Evolutionary conservation across 805 yeast species (phyloP).

Genomic region (Pichia heedii): DNA sequence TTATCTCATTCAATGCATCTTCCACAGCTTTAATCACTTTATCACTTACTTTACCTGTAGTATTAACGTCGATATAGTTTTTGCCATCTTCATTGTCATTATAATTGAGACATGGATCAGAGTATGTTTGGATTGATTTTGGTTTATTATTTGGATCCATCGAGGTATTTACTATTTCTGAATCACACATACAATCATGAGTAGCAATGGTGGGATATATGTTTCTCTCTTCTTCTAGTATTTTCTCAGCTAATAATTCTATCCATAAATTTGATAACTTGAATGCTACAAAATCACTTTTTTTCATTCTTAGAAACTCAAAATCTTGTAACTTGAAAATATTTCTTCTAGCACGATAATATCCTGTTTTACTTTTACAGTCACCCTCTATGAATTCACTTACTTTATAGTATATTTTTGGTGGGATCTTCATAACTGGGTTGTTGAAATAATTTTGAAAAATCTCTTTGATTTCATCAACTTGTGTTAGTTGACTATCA

Average conservation of each 20-base stretch:
- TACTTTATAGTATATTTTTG: conserved; percentile 27
- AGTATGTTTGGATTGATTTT: conserved; percentile 10
- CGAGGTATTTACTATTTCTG: neutral
- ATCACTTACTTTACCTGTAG: conserved; percentile 30
- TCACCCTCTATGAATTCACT: conserved; percentile 26
- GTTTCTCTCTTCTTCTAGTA: neutral
- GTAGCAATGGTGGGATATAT: neutral
- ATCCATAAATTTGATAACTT: conserved; percentile 48
- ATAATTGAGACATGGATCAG: conserved; percentile 27
- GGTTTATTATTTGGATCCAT: no score
- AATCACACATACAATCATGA: no score
- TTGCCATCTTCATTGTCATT: conserved; percentile 18
- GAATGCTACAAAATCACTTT: conserved; percentile 49
- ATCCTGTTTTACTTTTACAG: conserved; percentile 25
- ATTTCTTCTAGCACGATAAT: conserved; percentile 47
- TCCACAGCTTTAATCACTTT: conserved; percentile 53
- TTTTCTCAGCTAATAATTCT: conserved; percentile 40
- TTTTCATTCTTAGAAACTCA: conserved; percentile 41
- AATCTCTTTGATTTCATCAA: conserved; percentile 45
- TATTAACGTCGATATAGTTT: conserved; percentile 25
- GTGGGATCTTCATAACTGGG: conserved; percentile 23
- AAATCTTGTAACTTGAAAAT: conserved; percentile 52
- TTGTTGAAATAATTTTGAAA: conserved; percentile 34
- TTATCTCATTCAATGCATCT: conserved; percentile 55
- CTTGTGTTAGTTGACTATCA: conserved; percentile 29